Conservation (phyloP, 2,329 filamentous ascomycete genomes). For the Penicillium oxalicum region DNA sequence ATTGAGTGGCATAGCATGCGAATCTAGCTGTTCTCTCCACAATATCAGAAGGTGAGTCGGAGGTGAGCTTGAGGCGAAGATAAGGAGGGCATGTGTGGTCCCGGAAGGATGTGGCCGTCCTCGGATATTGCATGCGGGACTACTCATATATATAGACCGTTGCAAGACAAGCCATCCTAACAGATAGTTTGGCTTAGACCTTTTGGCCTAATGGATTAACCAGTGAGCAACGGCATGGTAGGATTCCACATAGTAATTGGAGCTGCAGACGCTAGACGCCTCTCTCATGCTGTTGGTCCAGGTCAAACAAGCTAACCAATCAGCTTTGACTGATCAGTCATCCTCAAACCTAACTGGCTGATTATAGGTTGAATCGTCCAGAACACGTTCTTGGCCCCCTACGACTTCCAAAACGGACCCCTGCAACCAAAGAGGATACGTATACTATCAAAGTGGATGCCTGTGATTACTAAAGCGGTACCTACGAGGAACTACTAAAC, state of each 20-base stretch:
- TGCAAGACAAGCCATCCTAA: too few relatives aligned
- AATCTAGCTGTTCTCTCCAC: not conserved
- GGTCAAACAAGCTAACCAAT: not conserved
- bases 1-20: not conserved
- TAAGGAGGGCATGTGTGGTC: not conserved
- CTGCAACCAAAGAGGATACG: not conserved
- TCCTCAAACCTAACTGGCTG: not conserved
- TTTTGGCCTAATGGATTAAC: too few relatives aligned
- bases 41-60: not conserved
- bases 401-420: not conserved
- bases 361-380: not conserved
- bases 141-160: too few relatives aligned
- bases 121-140: too few relatives aligned
- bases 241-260: not conserved
- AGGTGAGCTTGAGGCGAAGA: not conserved
- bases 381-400: not conserved
- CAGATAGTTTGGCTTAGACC: too few relatives aligned
- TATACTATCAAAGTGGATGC: not conserved
- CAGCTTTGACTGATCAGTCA: not conserved
- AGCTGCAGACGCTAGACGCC: not conserved
- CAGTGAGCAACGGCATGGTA: too few relatives aligned
- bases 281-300: not conserved
- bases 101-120: too few relatives aligned
- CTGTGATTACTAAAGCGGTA: not conserved
- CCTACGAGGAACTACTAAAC: not conserved